Percentiles rank a stretch among this genome's conserved stretches.
Evolutionary conservation across 2,329 filamentous ascomycete genomes (phyloP).

Genomic region (Hortaea werneckii): DNA sequence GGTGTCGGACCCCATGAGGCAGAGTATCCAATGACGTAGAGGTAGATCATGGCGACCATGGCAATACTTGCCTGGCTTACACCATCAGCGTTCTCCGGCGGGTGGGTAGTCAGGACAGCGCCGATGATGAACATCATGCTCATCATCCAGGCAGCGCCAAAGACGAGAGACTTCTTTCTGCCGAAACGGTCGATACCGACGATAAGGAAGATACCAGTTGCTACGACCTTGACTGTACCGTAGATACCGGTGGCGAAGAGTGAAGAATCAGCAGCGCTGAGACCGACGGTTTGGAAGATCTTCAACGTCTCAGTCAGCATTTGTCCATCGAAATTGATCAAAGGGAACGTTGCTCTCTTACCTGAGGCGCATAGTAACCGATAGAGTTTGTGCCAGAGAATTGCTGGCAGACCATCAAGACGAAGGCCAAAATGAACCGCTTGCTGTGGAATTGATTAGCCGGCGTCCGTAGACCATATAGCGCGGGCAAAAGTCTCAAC

Average conservation of each 20-base stretch:
- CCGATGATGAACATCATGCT: constrained; percentile 36
- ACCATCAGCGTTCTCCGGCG: constrained; percentile 47
- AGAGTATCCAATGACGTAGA: constrained; percentile 38
- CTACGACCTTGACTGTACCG: constrained; percentile 37
- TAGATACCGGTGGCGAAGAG: constrained; percentile 40
- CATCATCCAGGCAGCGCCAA: constrained; percentile 33
- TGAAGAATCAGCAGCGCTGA: constrained; percentile 28
- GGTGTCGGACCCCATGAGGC: constrained; percentile 38
- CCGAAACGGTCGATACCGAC: constrained; percentile 37
- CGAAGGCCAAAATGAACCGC: constrained; percentile 45
- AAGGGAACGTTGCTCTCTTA: constrained; percentile 7
- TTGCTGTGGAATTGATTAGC: constrained; percentile 25
- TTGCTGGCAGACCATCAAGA: constrained; percentile 36
- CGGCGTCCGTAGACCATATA: too few relatives aligned
- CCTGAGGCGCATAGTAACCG: constrained; percentile 33
- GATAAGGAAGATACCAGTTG: constrained; percentile 34
- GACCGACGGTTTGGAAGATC: constrained; percentile 34
- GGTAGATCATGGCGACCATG: constrained; percentile 41
- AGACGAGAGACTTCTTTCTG: constrained; percentile 35
- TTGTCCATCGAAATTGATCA: background rate
- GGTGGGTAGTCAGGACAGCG: constrained; percentile 31
- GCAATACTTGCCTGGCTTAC: constrained; percentile 50
- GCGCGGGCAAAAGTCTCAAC: background rate
- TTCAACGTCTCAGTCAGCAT: background rate
- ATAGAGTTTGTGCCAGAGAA: constrained; percentile 20